Evolutionary conservation across 2,329 filamentous ascomycete species (phyloP).

Genomic region (Aureobasidium musti): DNA sequence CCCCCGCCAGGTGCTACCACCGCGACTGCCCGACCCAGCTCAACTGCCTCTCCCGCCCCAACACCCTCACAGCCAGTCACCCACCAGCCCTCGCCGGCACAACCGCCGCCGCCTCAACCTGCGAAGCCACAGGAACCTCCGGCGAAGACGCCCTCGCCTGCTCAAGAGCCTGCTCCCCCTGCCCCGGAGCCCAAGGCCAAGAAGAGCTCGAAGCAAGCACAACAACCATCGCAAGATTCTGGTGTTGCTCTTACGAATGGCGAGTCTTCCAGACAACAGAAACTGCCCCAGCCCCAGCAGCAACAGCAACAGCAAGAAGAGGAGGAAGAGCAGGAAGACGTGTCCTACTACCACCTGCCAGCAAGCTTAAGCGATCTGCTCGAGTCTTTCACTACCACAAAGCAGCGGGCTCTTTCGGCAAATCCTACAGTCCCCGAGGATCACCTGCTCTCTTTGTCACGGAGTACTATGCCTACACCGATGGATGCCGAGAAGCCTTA

Average conservation of each 20-base stretch:
- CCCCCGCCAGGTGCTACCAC: conserved; percentile 69
- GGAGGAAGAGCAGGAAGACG: conserved; percentile 58
- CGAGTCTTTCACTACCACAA: conserved; percentile 84
- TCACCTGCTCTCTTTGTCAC: conserved; percentile 73
- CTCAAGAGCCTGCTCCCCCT: conserved; percentile 17
- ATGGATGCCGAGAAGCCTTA: conserved; percentile 79
- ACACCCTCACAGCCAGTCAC: conserved; percentile 53
- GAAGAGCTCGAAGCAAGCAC: conserved; percentile 36
- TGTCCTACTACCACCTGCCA: conserved; percentile 91
- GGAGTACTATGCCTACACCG: conserved; percentile 71
- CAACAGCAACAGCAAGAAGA: conserved; percentile 8
- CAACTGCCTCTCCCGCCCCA: conserved; percentile 60
- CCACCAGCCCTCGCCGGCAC: conserved; percentile 41
- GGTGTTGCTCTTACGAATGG: conserved; percentile 53
- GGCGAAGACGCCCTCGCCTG: conserved; percentile 31
- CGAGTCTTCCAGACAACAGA: conserved; percentile 49
- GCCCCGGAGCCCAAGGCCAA: conserved; percentile 21
- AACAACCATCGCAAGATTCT: conserved; percentile 42
- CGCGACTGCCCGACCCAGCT: conserved; percentile 54
- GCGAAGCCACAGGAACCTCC: conserved; percentile 36
- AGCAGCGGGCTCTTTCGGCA: conserved; percentile 63
- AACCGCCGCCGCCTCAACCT: conserved; percentile 34
- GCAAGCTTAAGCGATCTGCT: conserved; percentile 85
- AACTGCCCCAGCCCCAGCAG: conserved; percentile 6
- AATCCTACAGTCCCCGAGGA: conserved; percentile 62